These are phyloP conservation scores for Barnettozyma salicaria DNA, from an alignment of 805 yeast species.

Conservation along the genomic window DNA sequence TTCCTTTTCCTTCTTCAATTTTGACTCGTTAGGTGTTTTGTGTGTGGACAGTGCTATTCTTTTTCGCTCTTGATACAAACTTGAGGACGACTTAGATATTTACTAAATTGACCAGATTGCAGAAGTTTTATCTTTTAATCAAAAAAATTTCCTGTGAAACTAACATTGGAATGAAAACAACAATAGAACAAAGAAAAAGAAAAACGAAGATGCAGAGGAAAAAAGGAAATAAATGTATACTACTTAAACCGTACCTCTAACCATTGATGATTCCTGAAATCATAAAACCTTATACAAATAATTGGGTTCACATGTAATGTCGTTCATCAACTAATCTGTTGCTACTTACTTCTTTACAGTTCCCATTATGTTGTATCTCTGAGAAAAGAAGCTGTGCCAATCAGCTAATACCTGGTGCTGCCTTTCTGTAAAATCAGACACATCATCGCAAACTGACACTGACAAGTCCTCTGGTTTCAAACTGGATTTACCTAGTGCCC, in stretches of 20 bases:
- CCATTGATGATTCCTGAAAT: no score
- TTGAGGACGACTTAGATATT: no score
- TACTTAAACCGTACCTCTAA: no score
- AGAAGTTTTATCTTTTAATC: no score
- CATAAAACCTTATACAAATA: background rate
- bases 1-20: no score
- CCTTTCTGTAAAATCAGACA: slow-evolving; percentile 47
- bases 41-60: no score
- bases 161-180: no score
- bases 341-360: background rate
- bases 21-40: no score
- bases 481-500: slow-evolving; percentile 69
- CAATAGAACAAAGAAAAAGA: no score
- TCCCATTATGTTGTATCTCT: slow-evolving; percentile 25
- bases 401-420: slow-evolving; percentile 61
- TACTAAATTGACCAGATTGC: no score
- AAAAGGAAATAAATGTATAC: background rate
- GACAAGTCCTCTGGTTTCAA: slow-evolving; percentile 48
- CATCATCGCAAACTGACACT: slow-evolving; percentile 39
- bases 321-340: background rate
- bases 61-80: no score
- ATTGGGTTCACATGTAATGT: background rate
- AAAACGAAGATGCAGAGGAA: background rate
- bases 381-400: slow-evolving; percentile 63
- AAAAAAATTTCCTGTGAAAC: no score